These are phyloP conservation scores for Diaporthe australafricana DNA, from an alignment of 2,329 filamentous ascomycete species.

Conservation along the genomic window DNA sequence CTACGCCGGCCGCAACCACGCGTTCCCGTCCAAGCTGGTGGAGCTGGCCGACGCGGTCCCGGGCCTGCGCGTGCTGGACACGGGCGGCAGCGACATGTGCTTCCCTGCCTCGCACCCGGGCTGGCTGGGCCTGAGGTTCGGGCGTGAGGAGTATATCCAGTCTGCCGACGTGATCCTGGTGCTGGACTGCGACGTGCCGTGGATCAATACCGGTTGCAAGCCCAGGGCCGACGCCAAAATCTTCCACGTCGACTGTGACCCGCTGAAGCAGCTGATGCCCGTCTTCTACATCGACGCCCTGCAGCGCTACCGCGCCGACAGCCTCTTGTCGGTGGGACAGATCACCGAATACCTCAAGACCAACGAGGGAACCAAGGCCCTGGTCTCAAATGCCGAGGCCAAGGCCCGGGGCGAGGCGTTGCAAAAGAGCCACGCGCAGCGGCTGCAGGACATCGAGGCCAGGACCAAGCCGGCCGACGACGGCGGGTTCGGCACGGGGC, in stretches of 20 bases:
- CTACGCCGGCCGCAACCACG: conserved; percentile 77
- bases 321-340: conserved; percentile 74
- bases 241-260: conserved; percentile 75
- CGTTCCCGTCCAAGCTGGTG: conserved; percentile 70
- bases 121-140: conserved; percentile 79
- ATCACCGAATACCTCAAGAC: conserved; percentile 70
- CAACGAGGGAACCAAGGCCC: conserved; percentile 55
- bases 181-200: conserved; percentile 90
- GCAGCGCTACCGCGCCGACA: conserved; percentile 75
- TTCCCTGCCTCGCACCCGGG: conserved; percentile 78
- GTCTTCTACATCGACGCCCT: conserved; percentile 77
- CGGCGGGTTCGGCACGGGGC: conserved; percentile 69
- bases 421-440: conserved; percentile 66
- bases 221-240: conserved; percentile 64
- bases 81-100: conserved; percentile 83
- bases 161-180: conserved; percentile 88
- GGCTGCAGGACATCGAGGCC: conserved; percentile 69
- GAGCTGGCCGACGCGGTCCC: conserved; percentile 75
- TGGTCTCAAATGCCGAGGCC: conserved; percentile 51
- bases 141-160: conserved; percentile 77
- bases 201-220: conserved; percentile 83
- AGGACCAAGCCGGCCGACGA: conserved; percentile 68
- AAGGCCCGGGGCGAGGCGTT: conserved; percentile 64
- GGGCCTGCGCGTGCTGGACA: conserved; percentile 78
- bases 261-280: conserved; percentile 78